Evolutionary conservation across 2,329 filamentous ascomycete species (phyloP).

Genomic region (Periconia sp.): DNA sequence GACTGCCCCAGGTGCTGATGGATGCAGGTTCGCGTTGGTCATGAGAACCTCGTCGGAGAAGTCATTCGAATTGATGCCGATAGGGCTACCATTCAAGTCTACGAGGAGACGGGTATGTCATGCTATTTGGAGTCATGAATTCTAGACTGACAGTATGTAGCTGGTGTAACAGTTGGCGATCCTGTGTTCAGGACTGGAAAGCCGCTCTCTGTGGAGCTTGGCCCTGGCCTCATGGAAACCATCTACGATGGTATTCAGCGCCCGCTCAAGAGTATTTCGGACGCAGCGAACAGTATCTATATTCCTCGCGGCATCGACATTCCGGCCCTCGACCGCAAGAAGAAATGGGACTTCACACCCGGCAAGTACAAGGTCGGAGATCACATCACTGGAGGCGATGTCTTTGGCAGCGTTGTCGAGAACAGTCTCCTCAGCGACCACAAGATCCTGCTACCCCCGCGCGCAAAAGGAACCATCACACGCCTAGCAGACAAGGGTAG

Average conservation of each 20-base stretch:
- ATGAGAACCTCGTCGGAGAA: conserved; percentile 91
- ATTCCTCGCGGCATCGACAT: conserved; percentile 93
- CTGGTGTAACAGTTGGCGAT: conserved; percentile 94
- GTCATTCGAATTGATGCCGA: conserved; percentile 97
- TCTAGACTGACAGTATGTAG: conserved; percentile 55
- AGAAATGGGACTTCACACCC: conserved; percentile 96
- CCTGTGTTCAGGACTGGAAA: conserved; percentile 90
- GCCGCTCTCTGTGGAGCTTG: conserved; percentile 95
- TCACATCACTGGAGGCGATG: conserved; percentile 93
- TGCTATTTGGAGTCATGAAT: no score
- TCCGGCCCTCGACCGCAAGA: conserved; percentile 85
- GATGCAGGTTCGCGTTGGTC: conserved; percentile 81
- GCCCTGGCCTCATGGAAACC: conserved; percentile 95
- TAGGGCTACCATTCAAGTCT: conserved; percentile 97
- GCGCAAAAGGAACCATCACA: conserved; percentile 90
- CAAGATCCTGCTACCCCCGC: conserved; percentile 89
- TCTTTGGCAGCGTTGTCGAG: conserved; percentile 93
- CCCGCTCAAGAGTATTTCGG: conserved; percentile 83
- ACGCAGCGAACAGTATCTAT: conserved; percentile 85
- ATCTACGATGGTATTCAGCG: conserved; percentile 99
- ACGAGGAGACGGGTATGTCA: conserved; percentile 90
- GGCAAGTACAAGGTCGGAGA: conserved; percentile 87
- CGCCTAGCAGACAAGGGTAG: conserved; percentile 86
- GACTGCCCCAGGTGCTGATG: conserved; percentile 15
- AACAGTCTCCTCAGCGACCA: conserved; percentile 95